Conservation (phyloP, 2,329 filamentous ascomycete species). For the Gaeumannomyces sp. region DNA sequence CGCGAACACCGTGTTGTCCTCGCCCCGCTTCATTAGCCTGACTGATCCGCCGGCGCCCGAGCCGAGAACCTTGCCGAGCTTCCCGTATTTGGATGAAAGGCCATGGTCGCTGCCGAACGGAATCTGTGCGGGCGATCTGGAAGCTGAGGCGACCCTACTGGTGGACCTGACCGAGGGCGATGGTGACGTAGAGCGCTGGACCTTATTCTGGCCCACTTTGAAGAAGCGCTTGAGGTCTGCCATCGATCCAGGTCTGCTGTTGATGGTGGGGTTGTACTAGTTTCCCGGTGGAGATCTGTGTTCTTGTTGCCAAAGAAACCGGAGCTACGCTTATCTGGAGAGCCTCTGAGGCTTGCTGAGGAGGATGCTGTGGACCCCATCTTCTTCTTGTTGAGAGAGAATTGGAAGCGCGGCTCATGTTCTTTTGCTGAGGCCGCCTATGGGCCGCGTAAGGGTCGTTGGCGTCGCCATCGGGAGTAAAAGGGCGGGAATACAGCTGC, state of each 20-base stretch:
- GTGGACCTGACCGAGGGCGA: constrained; percentile 46
- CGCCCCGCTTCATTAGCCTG: constrained; percentile 85
- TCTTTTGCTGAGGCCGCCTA: constrained; percentile 63
- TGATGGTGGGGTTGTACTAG: constrained; percentile 37
- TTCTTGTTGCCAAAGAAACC: constrained; percentile 35
- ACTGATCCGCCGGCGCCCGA: constrained; percentile 94
- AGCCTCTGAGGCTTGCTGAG: constrained; percentile 40
- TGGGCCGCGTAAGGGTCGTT: constrained; percentile 86
- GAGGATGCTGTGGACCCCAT: constrained; percentile 51
- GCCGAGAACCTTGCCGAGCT: constrained; percentile 87
- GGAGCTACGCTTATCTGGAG: constrained; percentile 46
- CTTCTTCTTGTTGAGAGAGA: constrained; percentile 71
- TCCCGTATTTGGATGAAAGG: constrained; percentile 85
- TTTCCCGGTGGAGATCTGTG: constrained; percentile 38
- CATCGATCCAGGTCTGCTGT: constrained; percentile 72
- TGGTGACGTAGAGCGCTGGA: constrained; percentile 62
- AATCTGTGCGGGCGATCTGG: constrained; percentile 53
- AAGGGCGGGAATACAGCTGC: constrained; percentile 63
- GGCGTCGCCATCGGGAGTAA: constrained; percentile 70
- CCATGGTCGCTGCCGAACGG: constrained; percentile 95
- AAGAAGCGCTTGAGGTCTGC: constrained; percentile 96
- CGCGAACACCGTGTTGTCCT: constrained; percentile 88
- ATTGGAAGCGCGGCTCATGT: constrained; percentile 80
- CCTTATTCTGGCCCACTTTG: constrained; percentile 67
- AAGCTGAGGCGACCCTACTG: constrained; percentile 37